These are phyloP conservation scores for Ambrosia artemisiifolia DNA, from an alignment of 129 eudicot species.

Conservation along the genomic window DNA sequence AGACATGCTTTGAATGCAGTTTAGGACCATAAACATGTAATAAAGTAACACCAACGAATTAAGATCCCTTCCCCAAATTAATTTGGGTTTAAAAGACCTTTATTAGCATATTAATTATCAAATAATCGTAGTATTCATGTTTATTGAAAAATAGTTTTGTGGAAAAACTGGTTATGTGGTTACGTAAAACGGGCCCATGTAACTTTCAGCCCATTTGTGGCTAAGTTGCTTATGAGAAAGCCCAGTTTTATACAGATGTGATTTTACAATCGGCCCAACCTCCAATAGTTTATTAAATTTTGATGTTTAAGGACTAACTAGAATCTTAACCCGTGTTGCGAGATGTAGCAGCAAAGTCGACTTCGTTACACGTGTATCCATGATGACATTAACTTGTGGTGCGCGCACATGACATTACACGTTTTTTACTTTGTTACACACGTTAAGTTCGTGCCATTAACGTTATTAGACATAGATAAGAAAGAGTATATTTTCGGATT, in stretches of 20 bases:
- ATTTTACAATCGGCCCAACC: not conserved
- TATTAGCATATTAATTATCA: not conserved
- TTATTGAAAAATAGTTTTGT: not conserved
- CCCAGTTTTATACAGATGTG: not conserved
- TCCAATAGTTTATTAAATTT: not conserved
- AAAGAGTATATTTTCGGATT: too few species aligned
- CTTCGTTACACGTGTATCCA: too few species aligned
- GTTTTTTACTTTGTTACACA: too few species aligned
- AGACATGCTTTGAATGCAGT: conserved; percentile 1
- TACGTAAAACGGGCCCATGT: not conserved
- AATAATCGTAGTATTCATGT: not conserved
- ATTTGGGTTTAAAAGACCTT: not conserved
- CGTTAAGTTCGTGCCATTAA: too few species aligned
- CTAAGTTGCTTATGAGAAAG: not conserved
- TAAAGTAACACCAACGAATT: not conserved
- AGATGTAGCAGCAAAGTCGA: too few species aligned
- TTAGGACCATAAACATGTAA: not conserved
- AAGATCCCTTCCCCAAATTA: not conserved
- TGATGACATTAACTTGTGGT: too few species aligned
- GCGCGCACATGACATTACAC: too few species aligned
- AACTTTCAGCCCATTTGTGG: not conserved
- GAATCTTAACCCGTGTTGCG: too few species aligned
- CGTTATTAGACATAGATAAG: too few species aligned
- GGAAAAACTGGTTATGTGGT: not conserved
- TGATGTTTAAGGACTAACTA: not conserved